Conservation (phyloP, 1,284 basidiomycete species). For the Leccinum pachyderme region DNA sequence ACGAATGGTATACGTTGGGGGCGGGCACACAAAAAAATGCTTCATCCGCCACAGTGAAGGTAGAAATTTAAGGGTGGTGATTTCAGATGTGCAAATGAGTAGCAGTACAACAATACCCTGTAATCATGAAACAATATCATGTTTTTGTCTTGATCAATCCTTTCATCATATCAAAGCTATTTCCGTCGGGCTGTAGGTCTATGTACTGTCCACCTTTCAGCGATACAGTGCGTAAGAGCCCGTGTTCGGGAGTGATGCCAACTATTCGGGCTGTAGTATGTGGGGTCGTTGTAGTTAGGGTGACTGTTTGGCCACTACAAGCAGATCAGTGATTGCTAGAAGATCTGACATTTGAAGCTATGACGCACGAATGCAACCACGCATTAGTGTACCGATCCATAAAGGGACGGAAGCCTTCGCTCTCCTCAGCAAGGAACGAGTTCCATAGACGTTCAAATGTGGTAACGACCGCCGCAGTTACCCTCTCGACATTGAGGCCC, state of each 20-base stretch:
- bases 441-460: slow-evolving; percentile 81
- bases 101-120: neutral
- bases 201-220: slow-evolving; percentile 48
- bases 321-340: neutral
- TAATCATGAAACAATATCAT: slow-evolving; percentile 2
- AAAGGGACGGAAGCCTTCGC: slow-evolving; percentile 74
- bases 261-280: slow-evolving; percentile 73
- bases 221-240: slow-evolving; percentile 81
- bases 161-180: slow-evolving; percentile 94
- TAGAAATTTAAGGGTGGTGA: slow-evolving; percentile 21
- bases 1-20: slow-evolving; percentile 42
- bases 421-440: slow-evolving; percentile 53
- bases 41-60: slow-evolving; percentile 9
- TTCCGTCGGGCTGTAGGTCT: slow-evolving; percentile 89
- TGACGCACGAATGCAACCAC: slow-evolving; percentile 88
- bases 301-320: neutral
- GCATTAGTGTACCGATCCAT: slow-evolving; percentile 73
- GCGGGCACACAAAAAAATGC: slow-evolving; percentile 13
- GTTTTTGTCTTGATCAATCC: slow-evolving; percentile 78
- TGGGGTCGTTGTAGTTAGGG: slow-evolving; percentile 59
- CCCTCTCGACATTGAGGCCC: slow-evolving; percentile 67
- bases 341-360: neutral
- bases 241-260: slow-evolving; percentile 86
- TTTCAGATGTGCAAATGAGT: neutral
- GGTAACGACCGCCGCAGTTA: slow-evolving; percentile 75